Evolutionary conservation across 192 early-diverging fungal species (phyloP).

Genomic region (Coemansia aciculifera): DNA sequence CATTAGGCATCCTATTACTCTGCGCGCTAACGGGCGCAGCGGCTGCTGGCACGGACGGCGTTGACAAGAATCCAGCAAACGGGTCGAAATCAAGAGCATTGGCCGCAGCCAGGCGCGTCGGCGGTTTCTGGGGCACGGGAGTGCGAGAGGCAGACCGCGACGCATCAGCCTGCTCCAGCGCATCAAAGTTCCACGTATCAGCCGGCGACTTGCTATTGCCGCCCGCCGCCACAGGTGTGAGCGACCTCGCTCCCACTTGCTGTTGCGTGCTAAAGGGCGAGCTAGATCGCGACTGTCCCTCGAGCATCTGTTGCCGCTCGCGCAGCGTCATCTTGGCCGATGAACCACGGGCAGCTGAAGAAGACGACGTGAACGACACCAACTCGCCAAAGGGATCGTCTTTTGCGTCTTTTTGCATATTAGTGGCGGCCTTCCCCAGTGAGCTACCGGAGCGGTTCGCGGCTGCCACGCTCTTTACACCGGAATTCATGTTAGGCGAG

Average conservation of each 20-base stretch:
- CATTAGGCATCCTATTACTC: not conserved
- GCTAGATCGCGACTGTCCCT: conserved; percentile 29
- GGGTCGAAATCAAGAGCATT: conserved; percentile 42
- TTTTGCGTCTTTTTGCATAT: conserved; percentile 36
- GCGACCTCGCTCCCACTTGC: conserved; percentile 3
- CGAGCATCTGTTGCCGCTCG: conserved; percentile 43
- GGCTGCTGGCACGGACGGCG: not conserved
- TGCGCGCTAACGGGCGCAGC: not conserved
- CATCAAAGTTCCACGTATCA: conserved; percentile 53
- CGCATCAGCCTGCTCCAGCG: conserved; percentile 24
- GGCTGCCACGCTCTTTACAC: not conserved
- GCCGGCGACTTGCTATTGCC: not conserved
- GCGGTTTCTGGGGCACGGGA: conserved; percentile 14
- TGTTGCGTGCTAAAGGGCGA: conserved; percentile 27
- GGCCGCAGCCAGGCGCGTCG: conserved; percentile 4
- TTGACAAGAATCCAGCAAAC: not conserved
- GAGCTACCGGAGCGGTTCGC: conserved; percentile 12
- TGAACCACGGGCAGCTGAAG: conserved; percentile 7
- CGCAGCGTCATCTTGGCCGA: conserved; percentile 45
- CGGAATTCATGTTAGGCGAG: conserved; percentile 28
- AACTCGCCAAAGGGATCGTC: conserved; percentile 55
- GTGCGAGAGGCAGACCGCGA: conserved; percentile 22
- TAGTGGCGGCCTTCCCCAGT: not conserved
- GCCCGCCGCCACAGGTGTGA: conserved; percentile 12
- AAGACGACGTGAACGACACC: conserved; percentile 37